Base-by-base conservation (phyloP, 2,329 filamentous ascomycete genomes). In the Hypomyces rosellus region DNA sequence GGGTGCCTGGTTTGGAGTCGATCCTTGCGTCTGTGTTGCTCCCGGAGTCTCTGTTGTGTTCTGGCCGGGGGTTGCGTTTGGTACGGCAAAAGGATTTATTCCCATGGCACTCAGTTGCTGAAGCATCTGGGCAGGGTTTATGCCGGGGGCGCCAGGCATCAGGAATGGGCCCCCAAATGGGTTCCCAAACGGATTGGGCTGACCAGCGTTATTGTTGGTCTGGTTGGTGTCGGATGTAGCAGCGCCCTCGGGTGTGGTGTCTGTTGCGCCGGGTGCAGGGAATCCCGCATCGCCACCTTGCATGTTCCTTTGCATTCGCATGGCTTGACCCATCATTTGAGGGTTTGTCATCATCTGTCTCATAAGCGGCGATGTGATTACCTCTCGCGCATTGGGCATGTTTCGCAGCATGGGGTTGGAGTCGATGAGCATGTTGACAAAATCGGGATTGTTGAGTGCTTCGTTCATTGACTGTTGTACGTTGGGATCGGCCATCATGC, bases 401-500 rank as follows among this genome's bases (percentile, higher is more conserved):
- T 82, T 78, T 60, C 85, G 80, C 15, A 90, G 74, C 77, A 89
- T 85, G 2, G 93, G 93, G 65, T 96, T 96, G 63, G 86, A 82
- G 61, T 93, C 83, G 60, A 99, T 90, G 80, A 97, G 88, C 80
- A 95, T 89, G 64, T 97, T 89, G 64, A 97, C 81, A 60, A 99
- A 87, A 15, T 85, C 81, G n/a, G 93, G 92, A 69, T 97, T 97
- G 68, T 91, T 88, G 67, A 99, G 86, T 34, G 91, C 89, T 70
- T 96, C 92, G 68, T 93, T 95, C 81, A 99, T 88, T 49, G 85
- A 85, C 57, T 89, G 86, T 56, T 88, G 82, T 50, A 95, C 85
- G 63, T 89, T 86, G 18, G 93, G 93, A 64, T 97, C 89, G 55
- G 88, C 84, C 61, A 99, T 84, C 82, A 96, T 87, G 56, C 84